Evolutionary conservation across 1,284 basidiomycete species (phyloP).

Genomic region (Ceratobasidium sp.): DNA sequence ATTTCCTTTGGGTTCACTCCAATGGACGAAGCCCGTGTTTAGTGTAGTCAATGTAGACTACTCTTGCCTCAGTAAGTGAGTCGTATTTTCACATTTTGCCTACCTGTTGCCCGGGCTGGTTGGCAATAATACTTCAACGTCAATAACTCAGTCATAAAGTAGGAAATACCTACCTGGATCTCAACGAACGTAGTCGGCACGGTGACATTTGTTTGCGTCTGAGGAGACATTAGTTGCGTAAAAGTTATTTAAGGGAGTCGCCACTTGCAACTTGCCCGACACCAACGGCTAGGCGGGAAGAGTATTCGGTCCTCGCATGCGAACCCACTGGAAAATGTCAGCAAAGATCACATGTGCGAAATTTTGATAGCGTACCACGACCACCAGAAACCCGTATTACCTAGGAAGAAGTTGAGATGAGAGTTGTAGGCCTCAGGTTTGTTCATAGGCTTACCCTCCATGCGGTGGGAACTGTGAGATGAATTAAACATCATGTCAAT

Average conservation of each 20-base stretch:
- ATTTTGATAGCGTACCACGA: background rate
- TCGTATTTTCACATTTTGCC: background rate
- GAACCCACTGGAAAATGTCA: background rate
- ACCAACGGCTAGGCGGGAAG: background rate
- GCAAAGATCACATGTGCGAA: background rate
- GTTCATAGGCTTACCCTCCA: slow-evolving; percentile 3
- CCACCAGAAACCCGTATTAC: slow-evolving; percentile 1
- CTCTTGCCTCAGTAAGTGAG: background rate
- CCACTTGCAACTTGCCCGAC: slow-evolving; percentile 5
- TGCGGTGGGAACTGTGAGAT: background rate
- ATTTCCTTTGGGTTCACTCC: background rate
- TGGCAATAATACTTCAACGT: too few species aligned
- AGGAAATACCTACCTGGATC: background rate
- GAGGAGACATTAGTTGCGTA: too few species aligned
- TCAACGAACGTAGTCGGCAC: background rate
- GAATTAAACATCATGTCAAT: background rate
- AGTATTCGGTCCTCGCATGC: background rate
- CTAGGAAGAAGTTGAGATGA: background rate
- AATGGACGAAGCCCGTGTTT: background rate
- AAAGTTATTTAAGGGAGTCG: background rate
- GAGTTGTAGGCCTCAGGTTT: background rate
- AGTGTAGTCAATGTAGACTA: background rate
- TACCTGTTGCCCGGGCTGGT: slow-evolving; percentile 13
- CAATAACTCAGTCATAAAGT: background rate
- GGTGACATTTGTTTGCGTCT: background rate